Base-by-base conservation (phyloP, 805 yeast genomes). In the Yarrowia alimentaria region DNA sequence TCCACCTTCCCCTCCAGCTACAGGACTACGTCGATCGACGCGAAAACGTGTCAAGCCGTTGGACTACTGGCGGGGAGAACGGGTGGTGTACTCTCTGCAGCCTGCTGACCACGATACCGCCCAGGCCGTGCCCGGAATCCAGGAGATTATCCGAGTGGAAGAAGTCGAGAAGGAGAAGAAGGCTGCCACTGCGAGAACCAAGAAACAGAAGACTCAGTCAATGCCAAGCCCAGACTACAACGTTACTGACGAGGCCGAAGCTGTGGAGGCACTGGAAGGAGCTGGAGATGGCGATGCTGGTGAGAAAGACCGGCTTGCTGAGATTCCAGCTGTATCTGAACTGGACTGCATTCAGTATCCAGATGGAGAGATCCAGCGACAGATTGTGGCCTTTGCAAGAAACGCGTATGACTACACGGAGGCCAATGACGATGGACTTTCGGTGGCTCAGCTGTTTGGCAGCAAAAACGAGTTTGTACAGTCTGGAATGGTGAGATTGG, bases 51-150 rank as follows among this genome's bases (percentile, higher is more conserved):
- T 84, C 6, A 77, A 81, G 3, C 91, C 95, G 0, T 68, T 88
- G 56, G 90, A 87, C 2, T 85, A 75, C 62, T 88, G 96, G 96
- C 77, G 85, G 62, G 85, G 85, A 60, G 96, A 88, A 65, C 71
- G 79, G 54, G 76, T 84, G 22, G 76, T 85, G 3, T 88, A 84
- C 60, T 69, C 73, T 12, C 53, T n/a, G n/a, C n/a, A n/a, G n/a
- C n/a, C n/a, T n/a, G n/a, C n/a, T n/a, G n/a, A n/a, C n/a, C n/a
- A n/a, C n/a, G n/a, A n/a, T n/a, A n/a, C n/a, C n/a, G n/a, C n/a
- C n/a, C n/a, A n/a, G n/a, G n/a, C n/a, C n/a, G n/a, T n/a, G n/a
- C n/a, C n/a, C n/a, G n/a, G n/a, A n/a, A n/a, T n/a, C n/a, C n/a
- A n/a, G n/a, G n/a, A n/a, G n/a, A n/a, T n/a, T n/a, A n/a, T n/a